Evolutionary conservation across 2,329 filamentous ascomycete species (phyloP), one percentile per base, ranked within the genome.

Genomic region (Monosporascus cannonballus): DNA sequence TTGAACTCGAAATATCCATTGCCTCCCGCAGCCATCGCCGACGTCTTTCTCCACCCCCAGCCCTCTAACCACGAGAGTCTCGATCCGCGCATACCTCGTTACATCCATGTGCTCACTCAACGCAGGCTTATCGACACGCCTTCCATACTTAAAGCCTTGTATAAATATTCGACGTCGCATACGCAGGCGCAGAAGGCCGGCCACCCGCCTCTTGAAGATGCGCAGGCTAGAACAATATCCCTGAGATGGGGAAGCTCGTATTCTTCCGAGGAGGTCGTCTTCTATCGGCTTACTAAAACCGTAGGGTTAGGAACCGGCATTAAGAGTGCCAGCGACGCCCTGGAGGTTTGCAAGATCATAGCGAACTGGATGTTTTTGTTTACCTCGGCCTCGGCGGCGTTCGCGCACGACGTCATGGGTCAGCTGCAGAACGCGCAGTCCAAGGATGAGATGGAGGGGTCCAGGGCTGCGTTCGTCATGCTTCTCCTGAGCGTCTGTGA

Each of bases 231-330:
- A 20, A 48, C 56, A 1, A 20, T 11, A 14, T 53, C 50, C 34
- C 39, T 66, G 30, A 67, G 76, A 55, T 86, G 83, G 82, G 72
- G 67, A 49, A 79, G 70, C 65, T 85, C 82, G 1, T 84, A 81
- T 57, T 73, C 73, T 54, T 69, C 87, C 0, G 94, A 99, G 67
- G 96, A 96, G 72, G 86, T 94, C 49, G 89, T 97, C 71, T 87
- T 96, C 64, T 95, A 96, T 69, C 85, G 92, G 3, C 90, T 99
- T 49, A 90, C 90, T 2, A 96, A 95, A 71, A 88, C 86, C 0
- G 91, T 97, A 49, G 87, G 77, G 1, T 73, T 80, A 47, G 80
- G 76, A 0, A 69, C 65, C 1, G 76, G 73, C 1, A 78, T 83
- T 47, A 70, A 66, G 52, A 72, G 71, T 24, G 62, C 69, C 17